phyloP scores from a whole-genome alignment of 2,329 filamentous ascomycete genomes.

The Aspergillus caelatus region DNA sequence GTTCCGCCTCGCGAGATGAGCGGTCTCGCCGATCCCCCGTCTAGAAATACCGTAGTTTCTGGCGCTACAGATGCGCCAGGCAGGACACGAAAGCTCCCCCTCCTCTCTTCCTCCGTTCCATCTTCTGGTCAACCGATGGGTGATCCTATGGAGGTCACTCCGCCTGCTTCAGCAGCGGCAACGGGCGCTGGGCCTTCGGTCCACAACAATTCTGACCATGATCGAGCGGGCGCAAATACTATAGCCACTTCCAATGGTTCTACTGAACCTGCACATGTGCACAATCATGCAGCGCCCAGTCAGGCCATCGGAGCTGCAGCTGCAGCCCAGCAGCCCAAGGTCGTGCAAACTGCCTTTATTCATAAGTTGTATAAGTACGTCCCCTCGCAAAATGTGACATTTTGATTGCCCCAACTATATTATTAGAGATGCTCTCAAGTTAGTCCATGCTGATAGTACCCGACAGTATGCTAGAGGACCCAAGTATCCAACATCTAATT shows the following conservation, averaged over 20 bases:
- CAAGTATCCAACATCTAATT: constrained; percentile 89
- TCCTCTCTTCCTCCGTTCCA: constrained; percentile 52
- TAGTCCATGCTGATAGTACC: constrained; percentile 21
- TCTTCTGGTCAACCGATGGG: constrained; percentile 46
- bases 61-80: constrained; percentile 43
- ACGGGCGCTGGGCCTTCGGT: constrained; percentile 51
- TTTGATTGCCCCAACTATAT: constrained; percentile 1
- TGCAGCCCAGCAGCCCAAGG: constrained; percentile 86
- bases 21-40: constrained; percentile 43
- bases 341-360: constrained; percentile 97
- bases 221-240: constrained; percentile 43
- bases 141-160: constrained; percentile 60
- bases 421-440: background rate
- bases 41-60: constrained; percentile 49
- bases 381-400: constrained; percentile 14
- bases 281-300: constrained; percentile 30
- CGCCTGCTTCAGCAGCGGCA: constrained; percentile 46
- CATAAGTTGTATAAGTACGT: constrained; percentile 97
- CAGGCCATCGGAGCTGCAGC: constrained; percentile 49
- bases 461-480: constrained; percentile 91
- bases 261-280: constrained; percentile 30
- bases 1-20: constrained; percentile 39
- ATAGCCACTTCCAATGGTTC: constrained; percentile 36
- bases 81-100: constrained; percentile 55
- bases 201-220: constrained; percentile 52